Evolutionary conservation across 2,329 filamentous ascomycete genomes (phyloP), one percentile per base, ranked within the genome.

Genomic region (Aureobasidium sp.): DNA sequence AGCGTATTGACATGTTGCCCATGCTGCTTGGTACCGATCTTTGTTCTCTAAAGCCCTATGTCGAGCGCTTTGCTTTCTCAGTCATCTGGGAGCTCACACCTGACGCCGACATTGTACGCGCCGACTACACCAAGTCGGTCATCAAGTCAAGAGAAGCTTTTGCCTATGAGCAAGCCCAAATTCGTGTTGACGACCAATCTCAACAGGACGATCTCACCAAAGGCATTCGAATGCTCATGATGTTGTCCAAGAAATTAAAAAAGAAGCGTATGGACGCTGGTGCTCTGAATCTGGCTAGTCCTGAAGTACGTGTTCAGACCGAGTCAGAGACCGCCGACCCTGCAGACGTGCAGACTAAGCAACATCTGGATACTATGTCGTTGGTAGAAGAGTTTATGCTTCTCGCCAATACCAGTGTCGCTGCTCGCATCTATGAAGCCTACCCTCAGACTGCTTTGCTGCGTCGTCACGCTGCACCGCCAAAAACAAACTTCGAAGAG

Each of bases 361-460:
- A 92, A 69, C 85, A 92, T 57, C 86, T 99, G 41, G 92, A 94
- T 71, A 99, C 94, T 59, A 99, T 97, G 79, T 97, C 93, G 26
- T 84, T 99, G 5, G 95, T 99, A 32, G 94, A 99, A 73, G 94
- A 99, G 73, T 97, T 99, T 81, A 99, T 99, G 94, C 81, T 99
- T 71, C 89, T 97, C 73, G 95, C 94, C 80, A 99, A 99, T 77
- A 92, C 91, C 71, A 93, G 88, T 68, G 95, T 99, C 34, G 94
- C 93, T 7, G 84, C 86, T 67, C 93, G 91, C 74, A 95, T 96
- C 71, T 91, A 96, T 77, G 84, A 89, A 53, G 87, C 92, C 2
- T 97, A 97, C 76, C 93, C 94, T 0, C 93, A 99, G 75, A 97
- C 92, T 0, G 94, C 94, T 53, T 87, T 99, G 69, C 85, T 99